Evolutionary conservation across 1,284 basidiomycete species (phyloP), one percentile per base, ranked within the genome.

Genomic region (Irpex lacteus): DNA sequence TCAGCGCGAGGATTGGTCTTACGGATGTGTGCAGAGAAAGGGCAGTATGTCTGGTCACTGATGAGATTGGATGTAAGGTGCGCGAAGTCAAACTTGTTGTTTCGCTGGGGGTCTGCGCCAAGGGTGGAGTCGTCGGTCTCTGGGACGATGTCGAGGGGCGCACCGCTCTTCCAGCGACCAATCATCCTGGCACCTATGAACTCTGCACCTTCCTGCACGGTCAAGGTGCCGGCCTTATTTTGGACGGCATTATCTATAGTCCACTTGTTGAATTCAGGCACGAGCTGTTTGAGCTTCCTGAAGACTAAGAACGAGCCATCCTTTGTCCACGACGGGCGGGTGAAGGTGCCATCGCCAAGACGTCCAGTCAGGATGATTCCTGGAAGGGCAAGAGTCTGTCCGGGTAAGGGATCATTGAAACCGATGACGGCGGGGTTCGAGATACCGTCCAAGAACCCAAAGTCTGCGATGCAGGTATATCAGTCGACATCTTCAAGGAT

Each of bases 161-260:
- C 78, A 38, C 84, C 85, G 63, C 83, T 85, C 79, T 85, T 85
- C 85, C 85, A 87, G 3, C 85, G 77, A 2, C 85, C 85, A 13
- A 87, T 72, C 54, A 86, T 71, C 36, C 85, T 76, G 0, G 85
- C 85, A 18, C 85, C 85, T 8, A 84, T 74, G 5, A 84, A 74
- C 40, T 82, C 83, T 26, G 77, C 80, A 4, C 81, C 81, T 63
- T 82, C 70, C 61, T 80, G 70, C 2, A 65, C 66, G 2, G 78
- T 73, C 13, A 84, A 66, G 1, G 75, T 79, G 4, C 75, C 73
- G 4, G 74, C 67, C 4, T 50, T 38, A 19, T 64, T 79, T 78
- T 26, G 71, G 57, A 84, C 69, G 0, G 82, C 76, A 67, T 85
- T 81, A 26, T 76, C 69, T 26, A 72, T 69, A 52, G 85, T 70